phyloP scores from a whole-genome alignment of 306 rosid species.

The Pachyrhizus erosus region DNA sequence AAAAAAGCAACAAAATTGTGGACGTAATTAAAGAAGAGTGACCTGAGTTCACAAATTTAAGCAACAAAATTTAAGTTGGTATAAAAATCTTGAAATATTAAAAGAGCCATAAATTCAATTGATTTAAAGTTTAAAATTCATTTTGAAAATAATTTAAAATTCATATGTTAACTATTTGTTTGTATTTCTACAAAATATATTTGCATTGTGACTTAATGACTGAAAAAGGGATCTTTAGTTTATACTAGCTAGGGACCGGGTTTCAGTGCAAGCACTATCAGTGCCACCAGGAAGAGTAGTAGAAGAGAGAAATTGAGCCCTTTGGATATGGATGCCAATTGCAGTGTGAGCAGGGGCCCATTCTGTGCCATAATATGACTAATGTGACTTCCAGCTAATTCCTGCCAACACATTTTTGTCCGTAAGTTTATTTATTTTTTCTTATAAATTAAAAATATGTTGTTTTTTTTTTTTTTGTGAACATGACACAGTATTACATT shows the following conservation, averaged over 20 bases:
- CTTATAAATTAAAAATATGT: background rate
- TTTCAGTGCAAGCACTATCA: too few relatives aligned
- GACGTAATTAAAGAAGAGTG: background rate
- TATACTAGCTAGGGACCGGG: too few relatives aligned
- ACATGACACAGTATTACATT: background rate
- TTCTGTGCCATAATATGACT: background rate
- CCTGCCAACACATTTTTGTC: conserved; percentile 27
- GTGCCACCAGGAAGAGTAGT: background rate
- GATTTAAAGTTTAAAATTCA: background rate
- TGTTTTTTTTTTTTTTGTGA: background rate
- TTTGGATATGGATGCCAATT: conserved; percentile 21
- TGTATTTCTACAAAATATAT: background rate
- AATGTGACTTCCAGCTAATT: conserved; percentile 39
- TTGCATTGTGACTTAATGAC: too few relatives aligned
- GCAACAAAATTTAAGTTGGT: background rate
- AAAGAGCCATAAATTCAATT: background rate
- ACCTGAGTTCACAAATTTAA: background rate
- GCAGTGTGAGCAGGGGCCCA: conserved; percentile 6
- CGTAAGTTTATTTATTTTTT: background rate
- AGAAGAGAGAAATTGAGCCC: background rate
- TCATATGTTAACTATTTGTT: too few relatives aligned
- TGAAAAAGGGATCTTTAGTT: too few relatives aligned
- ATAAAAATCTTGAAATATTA: background rate
- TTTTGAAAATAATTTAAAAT: background rate
- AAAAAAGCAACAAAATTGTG: background rate